A percentile compares a stretch with the other conserved stretches of the same genome.
These are phyloP conservation scores for Scedosporium apiospermum DNA, from an alignment of 2,329 filamentous ascomycete genomes.

Conservation along the genomic window DNA sequence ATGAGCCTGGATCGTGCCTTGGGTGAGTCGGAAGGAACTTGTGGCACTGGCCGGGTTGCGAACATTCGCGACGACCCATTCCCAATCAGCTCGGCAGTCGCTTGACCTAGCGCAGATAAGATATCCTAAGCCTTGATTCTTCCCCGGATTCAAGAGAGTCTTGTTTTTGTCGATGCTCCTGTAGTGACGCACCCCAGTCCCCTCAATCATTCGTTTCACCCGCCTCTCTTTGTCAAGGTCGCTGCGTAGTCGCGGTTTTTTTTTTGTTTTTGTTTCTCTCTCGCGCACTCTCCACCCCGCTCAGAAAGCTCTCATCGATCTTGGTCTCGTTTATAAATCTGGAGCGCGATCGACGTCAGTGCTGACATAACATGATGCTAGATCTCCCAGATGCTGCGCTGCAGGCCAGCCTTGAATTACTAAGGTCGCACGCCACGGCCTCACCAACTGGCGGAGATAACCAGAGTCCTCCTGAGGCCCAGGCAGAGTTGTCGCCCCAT, in stretches of 20 bases:
- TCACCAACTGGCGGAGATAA: conserved; percentile 17
- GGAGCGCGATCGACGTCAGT: conserved; percentile 3
- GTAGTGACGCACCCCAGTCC: too few species aligned
- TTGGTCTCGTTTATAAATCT: background rate
- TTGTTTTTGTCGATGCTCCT: background rate
- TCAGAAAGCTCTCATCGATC: background rate
- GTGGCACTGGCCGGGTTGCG: background rate
- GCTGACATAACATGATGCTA: conserved; percentile 5
- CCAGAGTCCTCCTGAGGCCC: conserved; percentile 19
- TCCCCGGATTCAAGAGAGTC: background rate
- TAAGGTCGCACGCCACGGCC: conserved; percentile 21
- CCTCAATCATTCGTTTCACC: background rate
- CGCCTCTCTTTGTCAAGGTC: background rate
- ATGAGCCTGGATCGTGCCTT: background rate
- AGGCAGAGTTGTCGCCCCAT: conserved; percentile 27
- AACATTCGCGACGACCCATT: background rate
- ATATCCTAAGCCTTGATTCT: background rate
- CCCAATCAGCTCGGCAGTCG: background rate
- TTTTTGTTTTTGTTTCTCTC: background rate
- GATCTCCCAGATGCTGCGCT: conserved; percentile 18
- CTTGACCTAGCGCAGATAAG: background rate
- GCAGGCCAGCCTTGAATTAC: conserved; percentile 33
- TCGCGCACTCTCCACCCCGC: background rate
- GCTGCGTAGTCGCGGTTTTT: background rate
- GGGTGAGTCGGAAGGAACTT: background rate